Conservation (phyloP, 2,329 filamentous ascomycete species). For the Parafenestella ontariensis region DNA sequence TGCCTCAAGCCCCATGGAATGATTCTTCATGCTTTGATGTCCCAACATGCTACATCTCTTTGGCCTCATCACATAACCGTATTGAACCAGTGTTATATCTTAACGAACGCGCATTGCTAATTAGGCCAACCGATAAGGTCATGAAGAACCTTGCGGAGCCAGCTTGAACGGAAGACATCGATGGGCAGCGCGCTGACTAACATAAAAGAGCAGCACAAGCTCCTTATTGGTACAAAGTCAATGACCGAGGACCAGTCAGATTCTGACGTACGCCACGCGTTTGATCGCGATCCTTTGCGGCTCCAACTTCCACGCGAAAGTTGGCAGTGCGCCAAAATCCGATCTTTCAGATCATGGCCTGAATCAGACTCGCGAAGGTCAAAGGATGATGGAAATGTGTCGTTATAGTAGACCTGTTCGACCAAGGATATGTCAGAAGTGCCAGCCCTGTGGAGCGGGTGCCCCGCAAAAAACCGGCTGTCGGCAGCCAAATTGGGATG, state of each 20-base stretch:
- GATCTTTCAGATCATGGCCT: not conserved
- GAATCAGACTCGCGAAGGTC: not conserved
- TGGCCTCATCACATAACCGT: too few species aligned
- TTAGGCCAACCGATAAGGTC: too few species aligned
- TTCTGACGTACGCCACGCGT: not conserved
- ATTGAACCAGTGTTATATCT: too few species aligned
- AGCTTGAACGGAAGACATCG: too few species aligned
- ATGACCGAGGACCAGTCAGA: too few species aligned
- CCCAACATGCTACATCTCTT: too few species aligned
- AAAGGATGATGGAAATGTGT: not conserved
- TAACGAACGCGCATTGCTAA: too few species aligned
- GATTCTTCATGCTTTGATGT: not conserved
- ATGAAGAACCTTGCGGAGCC: too few species aligned
- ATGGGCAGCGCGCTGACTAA: too few species aligned
- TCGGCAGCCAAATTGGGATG: not conserved
- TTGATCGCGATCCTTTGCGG: not conserved
- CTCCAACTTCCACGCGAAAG: not conserved
- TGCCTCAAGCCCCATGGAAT: not conserved
- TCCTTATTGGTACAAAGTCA: too few species aligned
- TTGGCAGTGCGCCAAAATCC: not conserved
- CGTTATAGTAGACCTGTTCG: not conserved
- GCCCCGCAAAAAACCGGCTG: slow-evolving; percentile 2
- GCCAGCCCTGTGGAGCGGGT: not conserved
- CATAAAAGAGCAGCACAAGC: too few species aligned
- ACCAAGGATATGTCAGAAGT: not conserved